Base-by-base conservation (phyloP, 352 stramenopile species). In the Thalassiosira hispida region DNA sequence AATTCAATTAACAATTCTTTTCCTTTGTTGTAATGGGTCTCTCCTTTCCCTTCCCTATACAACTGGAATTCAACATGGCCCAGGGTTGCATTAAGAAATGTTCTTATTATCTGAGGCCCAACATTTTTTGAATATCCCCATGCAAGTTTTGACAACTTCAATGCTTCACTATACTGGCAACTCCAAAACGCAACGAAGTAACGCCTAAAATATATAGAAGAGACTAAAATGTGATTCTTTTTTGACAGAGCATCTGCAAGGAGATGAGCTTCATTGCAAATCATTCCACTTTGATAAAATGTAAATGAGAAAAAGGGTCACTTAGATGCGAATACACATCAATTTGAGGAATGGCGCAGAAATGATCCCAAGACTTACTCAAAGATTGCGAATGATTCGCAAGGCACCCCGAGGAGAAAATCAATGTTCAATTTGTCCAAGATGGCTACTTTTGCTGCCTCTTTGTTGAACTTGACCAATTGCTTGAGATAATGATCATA, bases 161-260 rank as follows among this genome's bases (percentile, higher is more conserved):
- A 33, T 61, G 52, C 52, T 31, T 61, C 22, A 31, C n/a, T 33
- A 12, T 61, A 61, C 23, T 61, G 14, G 16, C 22, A 23, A 16
- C 5, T 31, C 52, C 52, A 61, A 33, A 31, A 23, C 16, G 14
- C 23, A 3, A 5, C n/a, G 31, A 61, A 61, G 22, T 5, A 61
- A 61, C 52, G 52, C 3, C 22, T 23, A 3, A 23, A 33, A 61
- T 61, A 61, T 23, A 61, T 29, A 29, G 52, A 23, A 16, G 16
- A 33, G 16, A 31, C 23, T 18, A 61, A 20, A 31, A 9, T 61
- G 23, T 5, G 16, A 12, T 61, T 23, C 3, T 31, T 61, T 31
- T 31, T 61, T 23, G 52, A 61, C 52, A 61, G 22, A 61, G 52
- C 16, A 31, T 61, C 52, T 4, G 52, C 52, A 61, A 61, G 52